phyloP scores from a whole-genome alignment of 495 filamentous ascomycete genomes.

The Xylaria nigripes region DNA sequence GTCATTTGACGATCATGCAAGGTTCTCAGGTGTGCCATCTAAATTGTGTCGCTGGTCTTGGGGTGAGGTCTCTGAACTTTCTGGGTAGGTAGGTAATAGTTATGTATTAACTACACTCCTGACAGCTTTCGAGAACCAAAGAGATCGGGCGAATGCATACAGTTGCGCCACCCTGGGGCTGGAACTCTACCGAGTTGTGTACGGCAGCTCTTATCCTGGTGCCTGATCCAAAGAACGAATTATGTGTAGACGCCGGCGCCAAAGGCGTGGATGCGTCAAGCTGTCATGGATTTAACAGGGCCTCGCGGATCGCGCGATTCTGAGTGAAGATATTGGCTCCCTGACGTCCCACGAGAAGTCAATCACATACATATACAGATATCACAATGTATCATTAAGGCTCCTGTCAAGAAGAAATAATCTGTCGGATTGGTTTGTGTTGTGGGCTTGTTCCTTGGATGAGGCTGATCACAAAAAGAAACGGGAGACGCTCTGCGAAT shows the following conservation, averaged over 20 bases:
- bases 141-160: background rate
- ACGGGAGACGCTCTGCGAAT: background rate
- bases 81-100: too few species aligned
- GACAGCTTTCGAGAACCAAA: background rate
- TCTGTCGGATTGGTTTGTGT: background rate
- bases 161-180: background rate
- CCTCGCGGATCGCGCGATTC: background rate
- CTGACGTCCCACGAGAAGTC: slow-evolving; percentile 1
- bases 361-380: background rate
- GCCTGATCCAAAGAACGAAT: slow-evolving; percentile 2
- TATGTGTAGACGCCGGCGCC: slow-evolving; percentile 6
- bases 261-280: slow-evolving; percentile 5
- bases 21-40: slow-evolving; percentile 2
- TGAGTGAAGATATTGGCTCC: background rate
- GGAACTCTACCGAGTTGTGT: slow-evolving; percentile 2
- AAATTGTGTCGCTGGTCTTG: background rate
- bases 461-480: slow-evolving; percentile 10
- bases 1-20: slow-evolving; percentile 4
- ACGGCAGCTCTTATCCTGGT: slow-evolving; percentile 2
- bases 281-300: background rate
- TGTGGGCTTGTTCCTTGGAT: background rate
- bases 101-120: background rate
- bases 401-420: background rate
- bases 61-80: background rate
- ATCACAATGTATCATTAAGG: background rate